Evolutionary conservation across 129 eudicot species (phyloP), one percentile per base, ranked within the genome.

Genomic region (Helichrysum umbraculigerum): DNA sequence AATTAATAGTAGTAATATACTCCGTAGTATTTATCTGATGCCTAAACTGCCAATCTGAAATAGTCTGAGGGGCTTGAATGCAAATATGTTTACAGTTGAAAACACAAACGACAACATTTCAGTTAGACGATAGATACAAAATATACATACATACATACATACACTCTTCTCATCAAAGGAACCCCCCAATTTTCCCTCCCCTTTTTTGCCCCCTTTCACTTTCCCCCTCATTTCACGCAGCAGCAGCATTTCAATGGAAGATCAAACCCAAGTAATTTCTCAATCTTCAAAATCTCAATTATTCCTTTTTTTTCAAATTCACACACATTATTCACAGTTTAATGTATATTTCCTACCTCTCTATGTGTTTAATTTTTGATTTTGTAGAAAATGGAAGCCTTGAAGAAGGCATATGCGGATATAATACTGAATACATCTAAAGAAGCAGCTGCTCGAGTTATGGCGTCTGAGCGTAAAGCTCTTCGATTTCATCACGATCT

Each of bases 391-490:
- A 76, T 77, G 86, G 85, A 80, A 80, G 91, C 81, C 15, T 37
- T 89, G 82, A 89, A 89, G 88, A 86, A 83, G 81, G 93, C 86
- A n/a, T 92, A 89, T 30, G 98, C 98, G 30, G 96, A 86, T 60
- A 87, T 89, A 70, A 87, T 92, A 39, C 81, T 89, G 76, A 92
- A 87, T 80, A 86, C 90, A 70, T 82, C 91, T 20, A 92, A 86
- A 66, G 98, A 92, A 68, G 91, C 93, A 17, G 96, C 96, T 63
- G 88, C 84, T 66, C 86, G 96, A 54, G 80, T 85, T 56, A 87
- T 92, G 93, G 85, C 65, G 74, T 83, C 90, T 8, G 91, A 89
- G 57, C 39, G 86, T 19, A 87, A 82, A 66, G 88, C 98, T 12
- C 80, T 78, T 70, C 70, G 86, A 15, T 70, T 76, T 67, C 83